These are phyloP conservation scores for Hemisphaericaspora subhashii DNA, from an alignment of 1,139 yeast species.

Conservation along the genomic window DNA sequence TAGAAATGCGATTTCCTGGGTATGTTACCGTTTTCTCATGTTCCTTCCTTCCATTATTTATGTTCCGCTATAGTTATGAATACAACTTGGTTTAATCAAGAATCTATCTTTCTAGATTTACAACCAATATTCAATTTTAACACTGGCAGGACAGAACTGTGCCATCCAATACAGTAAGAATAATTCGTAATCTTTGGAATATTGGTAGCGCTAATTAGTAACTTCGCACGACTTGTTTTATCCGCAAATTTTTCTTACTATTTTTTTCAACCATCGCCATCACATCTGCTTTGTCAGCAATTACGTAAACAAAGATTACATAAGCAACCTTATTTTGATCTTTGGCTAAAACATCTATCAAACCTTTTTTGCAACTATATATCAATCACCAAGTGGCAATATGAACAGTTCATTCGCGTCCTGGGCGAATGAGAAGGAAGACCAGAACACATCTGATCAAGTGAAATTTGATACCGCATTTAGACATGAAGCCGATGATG, in stretches of 20 bases:
- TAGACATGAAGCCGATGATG: slow-evolving; percentile 25
- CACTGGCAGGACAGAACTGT: too few species aligned
- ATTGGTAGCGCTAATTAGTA: too few species aligned
- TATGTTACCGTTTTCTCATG: too few species aligned
- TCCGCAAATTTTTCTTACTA: not conserved
- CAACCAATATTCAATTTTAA: too few species aligned
- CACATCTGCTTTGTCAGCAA: slow-evolving; percentile 8
- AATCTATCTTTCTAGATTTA: too few species aligned
- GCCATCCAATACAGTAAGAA: too few species aligned
- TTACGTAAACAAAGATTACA: slow-evolving; percentile 9
- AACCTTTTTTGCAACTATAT: not conserved
- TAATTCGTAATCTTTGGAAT: too few species aligned
- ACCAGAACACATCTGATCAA: slow-evolving; percentile 14
- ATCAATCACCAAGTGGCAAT: slow-evolving; percentile 1
- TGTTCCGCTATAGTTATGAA: too few species aligned
- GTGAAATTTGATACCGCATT: slow-evolving; percentile 32
- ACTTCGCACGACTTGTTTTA: not conserved
- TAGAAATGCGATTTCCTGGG: too few species aligned
- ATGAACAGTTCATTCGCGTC: slow-evolving; percentile 28
- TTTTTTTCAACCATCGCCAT: not conserved
- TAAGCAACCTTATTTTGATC: slow-evolving; percentile 6
- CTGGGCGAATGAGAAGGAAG: slow-evolving; percentile 26
- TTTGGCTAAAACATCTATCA: too few species aligned
- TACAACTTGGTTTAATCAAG: too few species aligned
- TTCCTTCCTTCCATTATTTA: too few species aligned